Evolutionary conservation across 176 grass and related monocot genomes (phyloP).

Genomic region (Thinopyrum elongatum): DNA sequence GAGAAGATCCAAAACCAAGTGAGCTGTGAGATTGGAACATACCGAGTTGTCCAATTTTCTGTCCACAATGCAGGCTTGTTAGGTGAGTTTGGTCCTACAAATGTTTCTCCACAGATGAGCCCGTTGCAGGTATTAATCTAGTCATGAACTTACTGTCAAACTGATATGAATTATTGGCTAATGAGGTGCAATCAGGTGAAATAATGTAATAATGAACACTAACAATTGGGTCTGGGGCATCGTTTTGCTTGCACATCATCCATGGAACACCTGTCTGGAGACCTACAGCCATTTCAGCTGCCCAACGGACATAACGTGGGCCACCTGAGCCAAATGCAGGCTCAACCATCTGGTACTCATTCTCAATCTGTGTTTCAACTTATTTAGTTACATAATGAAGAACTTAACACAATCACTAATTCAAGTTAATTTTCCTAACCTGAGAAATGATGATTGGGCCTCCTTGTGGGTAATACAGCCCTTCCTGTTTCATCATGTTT

Average conservation of each 20-base stretch:
- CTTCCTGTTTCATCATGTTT: slow-evolving; percentile 50
- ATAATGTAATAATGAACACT: slow-evolving; percentile 18
- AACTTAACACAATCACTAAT: not conserved
- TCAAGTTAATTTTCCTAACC: slow-evolving; percentile 20
- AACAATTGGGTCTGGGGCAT: slow-evolving; percentile 89
- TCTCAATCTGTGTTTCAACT: slow-evolving; percentile 62
- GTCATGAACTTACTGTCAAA: slow-evolving; percentile 13
- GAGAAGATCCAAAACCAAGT: not conserved
- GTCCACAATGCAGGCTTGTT: slow-evolving; percentile 88
- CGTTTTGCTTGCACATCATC: slow-evolving; percentile 96
- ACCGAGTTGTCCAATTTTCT: slow-evolving; percentile 87
- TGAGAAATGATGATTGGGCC: slow-evolving; percentile 57
- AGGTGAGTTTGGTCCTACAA: slow-evolving; percentile 76
- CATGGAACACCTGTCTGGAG: slow-evolving; percentile 83
- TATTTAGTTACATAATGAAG: slow-evolving; percentile 23
- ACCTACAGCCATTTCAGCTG: slow-evolving; percentile 68
- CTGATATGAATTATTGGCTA: slow-evolving; percentile 11
- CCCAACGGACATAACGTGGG: slow-evolving; percentile 64
- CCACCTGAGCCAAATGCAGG: slow-evolving; percentile 66
- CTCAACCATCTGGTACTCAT: slow-evolving; percentile 84
- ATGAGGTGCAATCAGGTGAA: not conserved
- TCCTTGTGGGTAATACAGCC: slow-evolving; percentile 43
- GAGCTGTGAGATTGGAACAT: slow-evolving; percentile 1
- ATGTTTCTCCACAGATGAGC: slow-evolving; percentile 72
- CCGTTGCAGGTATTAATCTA: slow-evolving; percentile 97